Conservation (phyloP, 192 early-diverging fungal species). For the Geosiphon pyriformis region DNA sequence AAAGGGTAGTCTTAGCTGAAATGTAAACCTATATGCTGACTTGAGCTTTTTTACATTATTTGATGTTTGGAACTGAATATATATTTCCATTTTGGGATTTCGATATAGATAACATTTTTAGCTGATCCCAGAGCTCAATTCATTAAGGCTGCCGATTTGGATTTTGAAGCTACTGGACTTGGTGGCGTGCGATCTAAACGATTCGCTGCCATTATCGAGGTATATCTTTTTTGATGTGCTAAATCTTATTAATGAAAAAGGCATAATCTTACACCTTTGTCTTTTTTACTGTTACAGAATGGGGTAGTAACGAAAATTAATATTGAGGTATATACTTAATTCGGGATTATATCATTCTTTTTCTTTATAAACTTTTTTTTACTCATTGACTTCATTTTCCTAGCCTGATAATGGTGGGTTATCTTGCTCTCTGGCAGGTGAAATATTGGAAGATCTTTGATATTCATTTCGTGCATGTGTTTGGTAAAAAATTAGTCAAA, state of each 20-base stretch:
- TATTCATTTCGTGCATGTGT: no score
- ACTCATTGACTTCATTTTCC: neutral
- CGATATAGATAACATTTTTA: constrained; percentile 39
- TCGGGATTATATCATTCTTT: neutral
- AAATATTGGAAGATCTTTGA: neutral
- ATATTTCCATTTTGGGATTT: no score
- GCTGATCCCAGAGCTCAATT: constrained; percentile 52
- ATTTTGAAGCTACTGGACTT: constrained; percentile 52
- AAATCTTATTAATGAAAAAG: no score
- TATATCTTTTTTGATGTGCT: constrained; percentile 13
- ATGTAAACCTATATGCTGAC: no score
- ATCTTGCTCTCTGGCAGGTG: neutral
- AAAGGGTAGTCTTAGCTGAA: no score
- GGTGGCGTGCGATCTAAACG: constrained; percentile 47
- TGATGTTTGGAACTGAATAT: no score
- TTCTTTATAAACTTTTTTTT: neutral
- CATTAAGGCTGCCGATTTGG: constrained; percentile 44
- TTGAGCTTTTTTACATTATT: no score
- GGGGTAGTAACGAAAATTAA: constrained; percentile 2
- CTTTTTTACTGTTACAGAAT: neutral
- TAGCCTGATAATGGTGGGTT: neutral
- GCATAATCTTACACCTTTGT: no score
- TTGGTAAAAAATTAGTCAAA: no score
- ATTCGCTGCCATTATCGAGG: constrained; percentile 49
- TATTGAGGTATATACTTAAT: neutral